These are phyloP conservation scores for Pleurotus platypus DNA, from an alignment of 768 basidiomycete species.

Conservation along the genomic window DNA sequence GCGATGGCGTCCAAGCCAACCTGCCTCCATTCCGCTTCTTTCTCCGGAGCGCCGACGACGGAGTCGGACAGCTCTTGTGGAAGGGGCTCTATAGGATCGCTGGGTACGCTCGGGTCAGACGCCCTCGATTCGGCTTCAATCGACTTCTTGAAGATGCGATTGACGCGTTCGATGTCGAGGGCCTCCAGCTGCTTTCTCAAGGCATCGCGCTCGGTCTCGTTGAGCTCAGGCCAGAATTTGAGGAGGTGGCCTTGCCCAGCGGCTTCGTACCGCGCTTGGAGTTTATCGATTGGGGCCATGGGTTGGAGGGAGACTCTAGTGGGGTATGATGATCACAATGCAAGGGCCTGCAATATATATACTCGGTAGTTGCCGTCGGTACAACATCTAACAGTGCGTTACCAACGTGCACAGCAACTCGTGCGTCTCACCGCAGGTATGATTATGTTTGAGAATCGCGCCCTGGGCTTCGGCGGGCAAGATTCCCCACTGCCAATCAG, in stretches of 20 bases:
- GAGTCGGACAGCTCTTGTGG: conserved; percentile 74
- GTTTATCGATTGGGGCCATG: conserved; percentile 56
- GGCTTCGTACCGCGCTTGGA: conserved; percentile 62
- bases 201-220: conserved; percentile 54
- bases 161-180: conserved; percentile 89
- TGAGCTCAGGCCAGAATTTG: conserved; percentile 78
- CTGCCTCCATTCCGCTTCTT: conserved; percentile 69
- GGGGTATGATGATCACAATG: conserved; percentile 5
- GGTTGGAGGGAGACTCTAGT: conserved; percentile 12
- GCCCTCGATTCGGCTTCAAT: conserved; percentile 48
- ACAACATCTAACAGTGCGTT: conserved; percentile 7
- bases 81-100: conserved; percentile 68
- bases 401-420: conserved; percentile 8
- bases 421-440: neutral
- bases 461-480: neutral
- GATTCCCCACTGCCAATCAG: no score
- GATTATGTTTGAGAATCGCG: conserved; percentile 6
- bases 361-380: conserved; percentile 13
- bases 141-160: conserved; percentile 80
- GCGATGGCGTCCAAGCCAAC: conserved; percentile 81
- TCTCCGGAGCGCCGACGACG: conserved; percentile 42
- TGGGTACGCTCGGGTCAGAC: conserved; percentile 31
- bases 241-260: conserved; percentile 90
- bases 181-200: conserved; percentile 70
- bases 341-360: conserved; percentile 4